A percentile compares a stretch with the other conserved stretches of the same genome.
phyloP scores from a whole-genome alignment of 345 rosid genomes.

The Acer yangbiense region DNA sequence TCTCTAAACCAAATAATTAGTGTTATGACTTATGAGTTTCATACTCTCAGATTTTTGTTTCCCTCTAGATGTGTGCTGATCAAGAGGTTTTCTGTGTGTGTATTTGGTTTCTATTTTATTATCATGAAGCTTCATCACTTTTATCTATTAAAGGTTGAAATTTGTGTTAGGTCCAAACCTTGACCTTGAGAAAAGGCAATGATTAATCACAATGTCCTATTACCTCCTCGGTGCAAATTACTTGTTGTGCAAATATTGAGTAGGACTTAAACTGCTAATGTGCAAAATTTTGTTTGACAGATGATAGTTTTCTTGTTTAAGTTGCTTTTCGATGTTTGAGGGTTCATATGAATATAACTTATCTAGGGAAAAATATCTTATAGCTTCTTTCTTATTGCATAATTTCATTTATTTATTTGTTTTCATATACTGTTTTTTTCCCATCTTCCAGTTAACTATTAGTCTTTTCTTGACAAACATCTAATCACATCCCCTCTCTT shows the following conservation, averaged over 20 bases:
- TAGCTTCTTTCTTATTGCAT: background rate
- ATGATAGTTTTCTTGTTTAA: background rate
- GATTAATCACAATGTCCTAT: background rate
- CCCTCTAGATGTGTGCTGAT: slow-evolving; percentile 5
- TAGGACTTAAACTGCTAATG: background rate
- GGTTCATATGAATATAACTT: background rate
- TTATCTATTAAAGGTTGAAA: background rate
- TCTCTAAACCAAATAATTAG: slow-evolving; percentile 13
- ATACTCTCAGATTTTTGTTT: background rate
- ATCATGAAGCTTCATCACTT: background rate
- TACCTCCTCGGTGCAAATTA: background rate
- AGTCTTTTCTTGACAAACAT: background rate
- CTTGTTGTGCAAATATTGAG: background rate
- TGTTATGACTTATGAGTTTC: background rate
- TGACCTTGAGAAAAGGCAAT: background rate
- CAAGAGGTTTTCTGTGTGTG: background rate
- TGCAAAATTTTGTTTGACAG: background rate
- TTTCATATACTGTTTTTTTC: background rate
- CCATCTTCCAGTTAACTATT: background rate
- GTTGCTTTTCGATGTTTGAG: background rate
- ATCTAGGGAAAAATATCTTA: background rate
- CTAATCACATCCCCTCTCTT: background rate
- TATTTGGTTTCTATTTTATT: background rate
- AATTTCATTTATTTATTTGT: background rate
- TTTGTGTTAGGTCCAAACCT: background rate